A percentile compares a stretch with the other conserved stretches of the same genome.
Evolutionary conservation across 2,329 filamentous ascomycete genomes (phyloP).

Genomic region (Simplicillium sp.): DNA sequence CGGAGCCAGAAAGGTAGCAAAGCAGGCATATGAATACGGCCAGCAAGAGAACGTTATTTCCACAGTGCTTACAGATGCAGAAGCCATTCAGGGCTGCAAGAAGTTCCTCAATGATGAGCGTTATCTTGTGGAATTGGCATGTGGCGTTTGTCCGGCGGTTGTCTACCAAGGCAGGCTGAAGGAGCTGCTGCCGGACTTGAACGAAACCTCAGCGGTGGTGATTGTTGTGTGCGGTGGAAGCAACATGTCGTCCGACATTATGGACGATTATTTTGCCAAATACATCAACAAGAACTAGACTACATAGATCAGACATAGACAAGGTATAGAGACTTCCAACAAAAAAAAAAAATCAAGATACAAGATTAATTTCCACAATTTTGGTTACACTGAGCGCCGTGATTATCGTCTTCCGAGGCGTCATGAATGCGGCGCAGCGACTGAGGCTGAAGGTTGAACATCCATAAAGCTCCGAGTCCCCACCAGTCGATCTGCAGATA

Average conservation of each 20-base stretch:
- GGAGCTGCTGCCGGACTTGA: slow-evolving; percentile 12
- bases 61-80: slow-evolving; percentile 15
- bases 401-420: not conserved
- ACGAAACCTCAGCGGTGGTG: slow-evolving; percentile 16
- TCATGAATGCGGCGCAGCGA: too few relatives aligned
- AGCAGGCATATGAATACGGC: slow-evolving; percentile 25
- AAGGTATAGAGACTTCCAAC: too few relatives aligned
- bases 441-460: too few relatives aligned
- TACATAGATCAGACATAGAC: not conserved
- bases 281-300: not conserved
- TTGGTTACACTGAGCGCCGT: slow-evolving; percentile 7
- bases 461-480: too few relatives aligned
- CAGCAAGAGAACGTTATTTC: slow-evolving; percentile 15
- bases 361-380: too few relatives aligned
- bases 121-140: slow-evolving; percentile 19
- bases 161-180: slow-evolving; percentile 15
- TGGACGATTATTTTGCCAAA: slow-evolving; percentile 11
- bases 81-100: slow-evolving; percentile 16
- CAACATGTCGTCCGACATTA: slow-evolving; percentile 21
- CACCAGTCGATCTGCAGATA: not conserved
- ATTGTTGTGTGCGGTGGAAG: slow-evolving; percentile 21
- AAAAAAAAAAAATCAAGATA: too few relatives aligned
- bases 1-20: slow-evolving; percentile 57
- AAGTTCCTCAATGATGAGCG: slow-evolving; percentile 18
- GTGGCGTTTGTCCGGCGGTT: slow-evolving; percentile 17